A percentile compares a stretch with the other conserved stretches of the same genome.
Evolutionary conservation across 2,329 filamentous ascomycete genomes (phyloP).

Genomic region (Dothideomycetes sp.): DNA sequence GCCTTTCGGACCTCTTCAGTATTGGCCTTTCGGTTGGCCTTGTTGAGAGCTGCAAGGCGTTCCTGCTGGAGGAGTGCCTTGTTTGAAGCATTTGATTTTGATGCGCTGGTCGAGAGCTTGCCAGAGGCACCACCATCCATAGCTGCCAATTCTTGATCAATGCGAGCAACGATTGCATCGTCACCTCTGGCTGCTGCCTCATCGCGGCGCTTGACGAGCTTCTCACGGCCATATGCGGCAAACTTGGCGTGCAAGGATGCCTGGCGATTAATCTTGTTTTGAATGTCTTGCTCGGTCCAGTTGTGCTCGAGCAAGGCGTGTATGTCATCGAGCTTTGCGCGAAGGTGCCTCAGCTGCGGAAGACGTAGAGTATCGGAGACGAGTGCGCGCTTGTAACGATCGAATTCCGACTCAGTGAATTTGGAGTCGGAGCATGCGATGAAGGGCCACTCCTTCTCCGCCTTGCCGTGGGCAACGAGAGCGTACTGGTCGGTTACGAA

Average conservation of each 20-base stretch:
- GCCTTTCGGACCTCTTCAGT: conserved; percentile 85
- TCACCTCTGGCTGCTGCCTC: conserved; percentile 56
- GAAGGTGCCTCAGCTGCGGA: conserved; percentile 60
- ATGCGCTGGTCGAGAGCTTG: conserved; percentile 44
- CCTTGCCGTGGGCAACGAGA: conserved; percentile 69
- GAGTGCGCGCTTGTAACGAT: conserved; percentile 67
- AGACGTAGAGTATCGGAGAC: conserved; percentile 59
- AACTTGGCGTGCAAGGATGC: conserved; percentile 50
- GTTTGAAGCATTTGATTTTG: conserved; percentile 36
- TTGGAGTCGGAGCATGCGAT: conserved; percentile 76
- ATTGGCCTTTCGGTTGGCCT: conserved; percentile 72
- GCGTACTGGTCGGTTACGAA: conserved; percentile 83
- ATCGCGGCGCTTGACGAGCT: conserved; percentile 53
- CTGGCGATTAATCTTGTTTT: conserved; percentile 63
- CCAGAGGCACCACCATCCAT: conserved; percentile 65
- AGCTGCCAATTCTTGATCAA: conserved; percentile 38
- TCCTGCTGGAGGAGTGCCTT: conserved; percentile 60
- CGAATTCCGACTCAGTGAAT: conserved; percentile 71
- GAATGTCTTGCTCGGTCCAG: conserved; percentile 76
- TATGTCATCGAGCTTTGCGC: conserved; percentile 68
- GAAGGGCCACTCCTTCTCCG: conserved; percentile 78
- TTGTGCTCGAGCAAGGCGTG: conserved; percentile 65
- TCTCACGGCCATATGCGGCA: conserved; percentile 56
- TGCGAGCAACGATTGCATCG: conserved; percentile 39
- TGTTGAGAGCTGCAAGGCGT: conserved; percentile 71